Evolutionary conservation across 139 green algal genomes (phyloP), one percentile per base, ranked within the genome.

Genomic region (Chlorella sorokiniana): DNA sequence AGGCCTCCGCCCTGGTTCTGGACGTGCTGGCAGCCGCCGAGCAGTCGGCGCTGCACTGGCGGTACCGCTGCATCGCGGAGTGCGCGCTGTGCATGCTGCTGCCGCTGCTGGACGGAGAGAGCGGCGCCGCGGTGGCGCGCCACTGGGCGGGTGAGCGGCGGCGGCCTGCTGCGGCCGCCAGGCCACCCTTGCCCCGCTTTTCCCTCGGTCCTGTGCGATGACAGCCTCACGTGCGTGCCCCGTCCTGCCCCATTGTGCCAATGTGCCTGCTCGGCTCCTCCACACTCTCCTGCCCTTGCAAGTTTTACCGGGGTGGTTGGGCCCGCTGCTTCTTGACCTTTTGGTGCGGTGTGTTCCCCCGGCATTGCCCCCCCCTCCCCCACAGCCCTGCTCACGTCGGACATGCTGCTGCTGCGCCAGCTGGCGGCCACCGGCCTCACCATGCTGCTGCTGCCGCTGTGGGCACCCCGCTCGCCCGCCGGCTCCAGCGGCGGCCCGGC

Each of bases 31-130:
- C 63, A n/a, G 42, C 88, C 4, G 71, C 69, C 6, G 76, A 76
- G 77, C 82, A 78, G 41, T 52, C 29, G 65, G 37, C 10, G 71
- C 37, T 93, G 44, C 89, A 91, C 76, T 94, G 91, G 86, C 87
- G 92, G 38, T 94, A 93, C 79, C 52, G 51, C 45, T 61, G 92
- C 40, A 74, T 91, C 54, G 86, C 91, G 54, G 93, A 93, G 69
- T 81, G 67, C 14, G 31, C 90, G 23, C 82, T 92, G 29, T 23
- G 92, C 71, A 83, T 94, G 72, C 78, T 95, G 61, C 75, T 93
- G 76, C 86, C 89, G 20, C 72, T 81, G 38, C 65, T 79, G 68
- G 73, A 85, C 64, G 61, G 23, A 4, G 37, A 27, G 27, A 51
- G 63, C 11, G 77, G 81, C n/a, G n/a, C 35, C 2, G 65, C 52